Percentiles rank a stretch among this genome's conserved stretches.
Evolutionary conservation across 345 rosid species (phyloP).

Genomic region (Turnera subulata): DNA sequence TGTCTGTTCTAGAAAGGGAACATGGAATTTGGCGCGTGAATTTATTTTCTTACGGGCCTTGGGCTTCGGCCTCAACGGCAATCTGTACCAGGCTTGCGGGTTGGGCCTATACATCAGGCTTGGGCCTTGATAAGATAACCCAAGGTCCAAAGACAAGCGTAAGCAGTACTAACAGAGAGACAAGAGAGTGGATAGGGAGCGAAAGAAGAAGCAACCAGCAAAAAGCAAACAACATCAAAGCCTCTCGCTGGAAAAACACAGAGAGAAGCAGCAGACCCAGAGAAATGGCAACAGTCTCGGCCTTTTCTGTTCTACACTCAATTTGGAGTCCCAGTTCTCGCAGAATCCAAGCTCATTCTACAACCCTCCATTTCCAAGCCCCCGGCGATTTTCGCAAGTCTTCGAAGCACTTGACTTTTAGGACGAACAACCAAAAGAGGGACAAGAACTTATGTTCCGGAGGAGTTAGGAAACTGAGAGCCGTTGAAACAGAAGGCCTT

Average conservation of each 20-base stretch:
- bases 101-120: too few species aligned
- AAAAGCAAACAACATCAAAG: neutral
- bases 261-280: neutral
- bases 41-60: too few species aligned
- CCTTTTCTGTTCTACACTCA: constrained; percentile 12
- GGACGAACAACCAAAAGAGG: neutral
- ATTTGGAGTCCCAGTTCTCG: constrained; percentile 11
- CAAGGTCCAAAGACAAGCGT: too few species aligned
- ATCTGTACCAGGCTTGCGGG: too few species aligned
- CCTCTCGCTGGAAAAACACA: too few species aligned
- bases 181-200: too few species aligned
- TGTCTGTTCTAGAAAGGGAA: too few species aligned
- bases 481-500: constrained; percentile 48
- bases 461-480: constrained; percentile 32
- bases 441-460: constrained; percentile 9
- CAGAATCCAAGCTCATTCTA: neutral
- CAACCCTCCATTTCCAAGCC: constrained; percentile 6
- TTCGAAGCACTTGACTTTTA: constrained; percentile 20
- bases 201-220: too few species aligned
- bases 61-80: too few species aligned
- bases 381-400: constrained; percentile 10
- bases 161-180: too few species aligned
- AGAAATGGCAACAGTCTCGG: constrained; percentile 20
- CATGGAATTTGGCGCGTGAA: too few species aligned
- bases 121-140: too few species aligned